Evolutionary conservation across 2,329 filamentous ascomycete genomes (phyloP).

Genomic region (Talaromyces sp.): DNA sequence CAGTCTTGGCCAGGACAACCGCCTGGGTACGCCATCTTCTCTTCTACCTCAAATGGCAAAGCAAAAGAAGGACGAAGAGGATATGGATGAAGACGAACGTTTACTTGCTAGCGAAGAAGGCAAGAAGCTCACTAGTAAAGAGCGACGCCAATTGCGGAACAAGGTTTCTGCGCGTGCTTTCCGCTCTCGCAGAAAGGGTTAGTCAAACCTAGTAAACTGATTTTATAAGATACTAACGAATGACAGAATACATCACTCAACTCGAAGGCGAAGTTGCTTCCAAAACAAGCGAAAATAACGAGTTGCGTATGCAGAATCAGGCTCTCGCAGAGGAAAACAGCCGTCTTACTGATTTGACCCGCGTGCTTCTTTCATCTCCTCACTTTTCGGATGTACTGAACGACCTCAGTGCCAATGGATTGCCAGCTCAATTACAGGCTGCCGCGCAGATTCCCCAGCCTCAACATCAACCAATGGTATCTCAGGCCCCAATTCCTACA

Average conservation of each 20-base stretch:
- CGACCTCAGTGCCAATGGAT: constrained; percentile 61
- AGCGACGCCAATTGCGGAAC: constrained; percentile 94
- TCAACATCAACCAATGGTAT: constrained; percentile 39
- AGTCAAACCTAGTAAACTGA: constrained; percentile 25
- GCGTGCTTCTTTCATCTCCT: constrained; percentile 74
- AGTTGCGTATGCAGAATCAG: constrained; percentile 75
- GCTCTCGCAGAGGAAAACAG: constrained; percentile 81
- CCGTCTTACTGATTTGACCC: constrained; percentile 72
- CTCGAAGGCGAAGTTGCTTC: constrained; percentile 83
- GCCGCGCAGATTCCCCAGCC: constrained; percentile 33
- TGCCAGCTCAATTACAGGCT: constrained; percentile 36
- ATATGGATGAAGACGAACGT: constrained; percentile 97
- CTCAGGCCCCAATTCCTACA: constrained; percentile 42
- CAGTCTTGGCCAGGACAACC: constrained; percentile 41
- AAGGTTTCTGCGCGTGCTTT: constrained; percentile 98
- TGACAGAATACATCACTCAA: constrained; percentile 90
- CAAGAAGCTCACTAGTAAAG: constrained; percentile 98
- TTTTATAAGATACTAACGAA: background rate
- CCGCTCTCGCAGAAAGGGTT: constrained; percentile 96
- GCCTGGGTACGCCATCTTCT: constrained; percentile 34
- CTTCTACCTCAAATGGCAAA: constrained; percentile 65
- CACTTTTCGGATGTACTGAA: constrained; percentile 80
- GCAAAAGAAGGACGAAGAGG: constrained; percentile 88
- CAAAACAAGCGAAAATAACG: constrained; percentile 79
- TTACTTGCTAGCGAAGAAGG: constrained; percentile 94